Evolutionary conservation across 768 basidiomycete species (phyloP).

Genomic region (Cystofilobasidium ferigula): DNA sequence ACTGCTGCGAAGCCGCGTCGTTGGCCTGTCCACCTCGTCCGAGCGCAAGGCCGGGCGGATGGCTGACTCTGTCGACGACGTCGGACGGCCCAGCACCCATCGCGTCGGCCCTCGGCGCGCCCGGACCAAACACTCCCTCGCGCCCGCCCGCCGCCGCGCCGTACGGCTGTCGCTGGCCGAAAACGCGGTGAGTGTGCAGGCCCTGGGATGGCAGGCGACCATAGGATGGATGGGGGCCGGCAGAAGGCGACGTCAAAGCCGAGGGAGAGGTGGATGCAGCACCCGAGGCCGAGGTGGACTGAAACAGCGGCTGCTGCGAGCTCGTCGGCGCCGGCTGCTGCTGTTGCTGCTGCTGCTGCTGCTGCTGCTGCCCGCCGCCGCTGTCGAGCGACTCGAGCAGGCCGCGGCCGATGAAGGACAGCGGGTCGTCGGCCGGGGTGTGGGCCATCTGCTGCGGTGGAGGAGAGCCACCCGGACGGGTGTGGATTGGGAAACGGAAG

Average conservation of each 20-base stretch:
- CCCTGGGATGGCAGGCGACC: no score
- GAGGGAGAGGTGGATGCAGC: no score
- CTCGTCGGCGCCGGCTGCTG: slow-evolving; percentile 29
- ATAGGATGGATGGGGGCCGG: no score
- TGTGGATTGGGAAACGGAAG: no score
- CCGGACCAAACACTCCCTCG: no score
- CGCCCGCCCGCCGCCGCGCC: no score
- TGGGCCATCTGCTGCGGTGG: slow-evolving; percentile 17
- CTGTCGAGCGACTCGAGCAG: slow-evolving; percentile 22
- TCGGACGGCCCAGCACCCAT: no score
- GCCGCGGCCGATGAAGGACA: slow-evolving; percentile 20
- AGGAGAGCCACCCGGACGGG: no score
- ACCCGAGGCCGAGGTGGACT: background rate
- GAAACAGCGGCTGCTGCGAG: slow-evolving; percentile 9
- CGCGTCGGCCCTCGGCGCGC: no score
- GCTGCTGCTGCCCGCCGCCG: background rate
- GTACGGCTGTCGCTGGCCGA: no score
- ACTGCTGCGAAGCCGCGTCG: background rate
- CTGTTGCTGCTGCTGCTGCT: slow-evolving; percentile 15
- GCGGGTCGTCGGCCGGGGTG: slow-evolving; percentile 11
- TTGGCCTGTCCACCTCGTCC: background rate
- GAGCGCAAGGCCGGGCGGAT: background rate
- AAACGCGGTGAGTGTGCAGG: no score
- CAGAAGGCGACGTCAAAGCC: no score
- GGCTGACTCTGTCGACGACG: slow-evolving; percentile 6